Evolutionary conservation across 1,284 basidiomycete species (phyloP).

Genomic region (Moesziomyces parantarcticus): DNA sequence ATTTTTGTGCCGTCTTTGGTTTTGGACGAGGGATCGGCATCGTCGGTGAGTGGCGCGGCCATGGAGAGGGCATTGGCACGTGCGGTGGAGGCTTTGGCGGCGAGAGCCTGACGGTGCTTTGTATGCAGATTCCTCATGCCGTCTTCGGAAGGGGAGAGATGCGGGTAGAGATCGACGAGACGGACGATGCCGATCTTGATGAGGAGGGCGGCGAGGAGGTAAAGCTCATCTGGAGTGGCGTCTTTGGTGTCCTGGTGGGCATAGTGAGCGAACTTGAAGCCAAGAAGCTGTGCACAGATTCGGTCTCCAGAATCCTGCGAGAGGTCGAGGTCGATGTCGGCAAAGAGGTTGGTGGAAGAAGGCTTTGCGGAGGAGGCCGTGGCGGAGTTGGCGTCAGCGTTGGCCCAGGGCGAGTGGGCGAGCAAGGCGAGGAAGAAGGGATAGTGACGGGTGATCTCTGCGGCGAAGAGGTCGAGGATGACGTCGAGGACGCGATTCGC

Average conservation of each 20-base stretch:
- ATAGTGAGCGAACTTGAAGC: constrained; percentile 94
- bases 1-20: constrained; percentile 59
- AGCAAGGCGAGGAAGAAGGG: constrained; percentile 91
- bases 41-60: constrained; percentile 83
- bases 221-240: constrained; percentile 78
- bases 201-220: constrained; percentile 84
- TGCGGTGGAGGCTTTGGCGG: constrained; percentile 73
- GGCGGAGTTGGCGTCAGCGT: constrained; percentile 13
- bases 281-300: constrained; percentile 84
- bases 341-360: constrained; percentile 8
- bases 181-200: constrained; percentile 87
- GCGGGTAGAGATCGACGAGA: constrained; percentile 85
- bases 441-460: constrained; percentile 83
- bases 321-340: constrained; percentile 30
- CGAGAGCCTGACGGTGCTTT: constrained; percentile 77
- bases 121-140: constrained; percentile 71
- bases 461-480: constrained; percentile 88
- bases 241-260: constrained; percentile 71
- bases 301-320: constrained; percentile 70
- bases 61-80: constrained; percentile 82
- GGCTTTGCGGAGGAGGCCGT: constrained; percentile 6
- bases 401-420: constrained; percentile 82
- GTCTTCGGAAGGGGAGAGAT: constrained; percentile 72
- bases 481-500: constrained; percentile 93
- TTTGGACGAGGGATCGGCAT: constrained; percentile 54